phyloP scores from a whole-genome alignment of 1,284 basidiomycete species.

The Trametes versicolor region DNA sequence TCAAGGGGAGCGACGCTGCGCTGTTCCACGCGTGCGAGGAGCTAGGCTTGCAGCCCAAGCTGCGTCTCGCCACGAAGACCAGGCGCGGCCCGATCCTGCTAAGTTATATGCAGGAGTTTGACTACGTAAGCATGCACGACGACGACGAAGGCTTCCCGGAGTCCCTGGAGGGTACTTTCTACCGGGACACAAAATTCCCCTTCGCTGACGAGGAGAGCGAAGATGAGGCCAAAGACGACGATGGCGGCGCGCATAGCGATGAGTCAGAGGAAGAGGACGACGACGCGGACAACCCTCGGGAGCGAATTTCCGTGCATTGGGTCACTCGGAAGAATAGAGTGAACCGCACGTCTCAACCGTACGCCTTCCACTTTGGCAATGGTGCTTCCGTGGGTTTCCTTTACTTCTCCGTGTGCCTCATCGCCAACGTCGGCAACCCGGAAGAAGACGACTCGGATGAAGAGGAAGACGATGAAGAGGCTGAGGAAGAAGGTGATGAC shows the following conservation, averaged over 20 bases:
- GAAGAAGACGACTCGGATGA: too few relatives aligned
- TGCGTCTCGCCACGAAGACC: constrained; percentile 2
- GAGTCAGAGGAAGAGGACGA: background rate
- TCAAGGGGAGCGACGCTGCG: constrained; percentile 21
- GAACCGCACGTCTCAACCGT: background rate
- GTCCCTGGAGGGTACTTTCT: background rate
- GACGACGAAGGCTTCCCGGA: background rate
- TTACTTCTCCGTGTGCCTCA: background rate
- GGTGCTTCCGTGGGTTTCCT: background rate
- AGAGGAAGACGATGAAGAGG: too few relatives aligned
- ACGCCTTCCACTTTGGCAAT: background rate
- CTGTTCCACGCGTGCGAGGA: constrained; percentile 7
- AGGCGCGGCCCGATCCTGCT: background rate
- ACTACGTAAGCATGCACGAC: background rate
- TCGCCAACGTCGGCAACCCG: too few relatives aligned
- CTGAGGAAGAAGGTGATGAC: too few relatives aligned
- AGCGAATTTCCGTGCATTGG: background rate
- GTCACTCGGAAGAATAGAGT: background rate
- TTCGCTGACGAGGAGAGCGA: background rate
- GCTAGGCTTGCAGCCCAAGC: constrained; percentile 7
- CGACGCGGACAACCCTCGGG: too few relatives aligned
- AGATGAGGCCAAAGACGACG: background rate
- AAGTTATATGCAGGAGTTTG: background rate
- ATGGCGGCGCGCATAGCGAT: background rate
- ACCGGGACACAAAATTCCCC: background rate